Evolutionary conservation across 495 filamentous ascomycete species (phyloP), one percentile per base, ranked within the genome.

Genomic region (Penicillium goetzii): DNA sequence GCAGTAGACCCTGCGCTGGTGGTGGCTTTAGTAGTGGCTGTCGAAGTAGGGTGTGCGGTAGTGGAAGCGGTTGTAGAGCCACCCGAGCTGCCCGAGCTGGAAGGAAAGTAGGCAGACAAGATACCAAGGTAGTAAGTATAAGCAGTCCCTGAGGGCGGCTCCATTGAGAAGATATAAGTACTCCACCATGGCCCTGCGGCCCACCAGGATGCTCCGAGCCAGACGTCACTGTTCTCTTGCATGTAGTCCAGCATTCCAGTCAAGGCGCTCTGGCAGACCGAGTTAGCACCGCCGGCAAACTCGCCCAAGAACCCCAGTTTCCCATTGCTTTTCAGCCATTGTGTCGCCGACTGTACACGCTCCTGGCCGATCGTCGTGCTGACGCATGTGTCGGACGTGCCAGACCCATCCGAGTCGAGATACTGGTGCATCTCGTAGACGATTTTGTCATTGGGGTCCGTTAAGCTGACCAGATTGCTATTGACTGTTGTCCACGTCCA

Each of bases 201-300:
- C 90, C 90, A 92, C 87, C 87, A 90, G 15, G 86, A 57, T 60
- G 82, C 89, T 0, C 89, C 89, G 21, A 81, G 79, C 90, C 90
- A 92, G 30, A 90, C 87, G 64, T 91, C 89, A 26, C 74, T 82
- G 68, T 86, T 86, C 26, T 78, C 78, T 9, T 72, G 65, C 78
- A 92, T 79, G 69, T 83, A 80, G 40, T 71, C 66, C 56, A 92
- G 76, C 81, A 91, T 85, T 26, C 85, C 88, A 64, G 83, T 80
- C 28, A 92, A 72, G 21, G 89, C 89, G 4, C 66, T 62, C 75
- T 90, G 78, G 71, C 90, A 93, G 61, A 80, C 80, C 0, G 79
- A 65, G 68, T 92, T 92, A 55, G 82, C 77, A 34, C 88, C 90
- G 49, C 85, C 90, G 11, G 88, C 89, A 55, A 88, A 88, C 76